Evolutionary conservation across 495 filamentous ascomycete species (phyloP), one percentile per base, ranked within the genome.

Genomic region (Articulospora tetracladia): DNA sequence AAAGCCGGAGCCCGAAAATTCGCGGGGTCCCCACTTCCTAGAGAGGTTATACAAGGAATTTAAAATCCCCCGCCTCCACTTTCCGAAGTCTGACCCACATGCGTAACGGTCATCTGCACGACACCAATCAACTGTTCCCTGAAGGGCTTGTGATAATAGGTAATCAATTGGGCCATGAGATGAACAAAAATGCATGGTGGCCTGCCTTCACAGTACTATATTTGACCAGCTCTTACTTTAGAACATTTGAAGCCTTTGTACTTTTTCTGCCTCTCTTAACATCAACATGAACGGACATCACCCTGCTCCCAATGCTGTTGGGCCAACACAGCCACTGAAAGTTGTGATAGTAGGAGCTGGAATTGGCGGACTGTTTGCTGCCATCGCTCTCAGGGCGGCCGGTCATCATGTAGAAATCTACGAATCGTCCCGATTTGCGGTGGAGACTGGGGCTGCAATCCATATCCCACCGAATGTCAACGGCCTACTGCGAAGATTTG

Each of bases 361-460:
- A 0, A 84, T 85, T n/a, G 80, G 79, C 7, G 81, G 82, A 11
- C 66, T 84, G 23, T 70, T 73, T 1, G 76, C 81, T 22, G 82
- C 82, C 0, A 78, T 84, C 59, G 77, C 76, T 2, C 64, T 85
- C 10, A 73, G 80, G n/a, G 72, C 76, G 22, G 72, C 78, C 48
- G 82, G 82, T 13, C 83, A 85, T 61, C 32, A 72, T 15, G 80
- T 84, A 17, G 61, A 83, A 77, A 50, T 85, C 1, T 81, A 76
- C 51, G 82, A 85, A 66, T 72, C 78, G 17, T 83, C 79, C 0
- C 69, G 67, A 2, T 77, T 81, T 24, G 74, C 74, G 19, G 75
- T 72, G 55, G 82, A 84, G 61, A 66, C 73, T 17, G 82, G 82
- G 0, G 81, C 80, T 34, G 81, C 81, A 0, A 74, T 83, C 23